Evolutionary conservation across 169 alveolate genomes (phyloP), one percentile per base, ranked within the genome.

Genomic region (Neospora caninum): DNA sequence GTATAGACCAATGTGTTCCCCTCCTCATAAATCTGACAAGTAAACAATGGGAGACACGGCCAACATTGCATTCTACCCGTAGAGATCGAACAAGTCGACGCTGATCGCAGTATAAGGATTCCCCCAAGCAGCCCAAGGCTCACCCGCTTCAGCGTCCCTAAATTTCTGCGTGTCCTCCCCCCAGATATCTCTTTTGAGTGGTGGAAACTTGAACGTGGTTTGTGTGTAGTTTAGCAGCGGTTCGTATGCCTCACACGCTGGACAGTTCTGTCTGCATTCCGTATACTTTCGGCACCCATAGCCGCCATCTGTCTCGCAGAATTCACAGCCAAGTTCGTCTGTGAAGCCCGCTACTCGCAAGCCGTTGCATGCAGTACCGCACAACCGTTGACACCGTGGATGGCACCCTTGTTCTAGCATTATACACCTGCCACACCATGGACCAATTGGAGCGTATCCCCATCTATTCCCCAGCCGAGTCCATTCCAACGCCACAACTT

Each of bases 371-470:
- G 39, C 45, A 34, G 39, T 31, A 20, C 84, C 84, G 84, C 84
- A 73, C 38, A 73, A 73, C 84, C n/a, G 25, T n/a, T 73, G 84
- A n/a, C 84, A 73, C 42, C 42, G 49, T 36, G 84, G 39, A 18
- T 4, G 43, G 42, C 84, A 73, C 18, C 84, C 84, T 73, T 31
- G 20, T 36, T 73, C 42, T n/a, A 73, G 84, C 39, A 36, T 73
- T 73, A 34, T 31, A n/a, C 84, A 73, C 42, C 39, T 34, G 38
- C 84, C 84, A 73, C 84, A 73, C 84, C 84, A 73, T 43, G 84
- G 84, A 13, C 84, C 84, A 73, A 73, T 1, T 10, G 84, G 84
- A 16, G 84, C 84, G 84, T 73, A 73, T 18, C 84, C 84, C 84
- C 84, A 73, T 16, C 84, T 31, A 16, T 73, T n/a, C 27, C 84